These are phyloP conservation scores for Neoboletus brunneissimus DNA, from an alignment of 768 basidiomycete genomes.

Conservation along the genomic window DNA sequence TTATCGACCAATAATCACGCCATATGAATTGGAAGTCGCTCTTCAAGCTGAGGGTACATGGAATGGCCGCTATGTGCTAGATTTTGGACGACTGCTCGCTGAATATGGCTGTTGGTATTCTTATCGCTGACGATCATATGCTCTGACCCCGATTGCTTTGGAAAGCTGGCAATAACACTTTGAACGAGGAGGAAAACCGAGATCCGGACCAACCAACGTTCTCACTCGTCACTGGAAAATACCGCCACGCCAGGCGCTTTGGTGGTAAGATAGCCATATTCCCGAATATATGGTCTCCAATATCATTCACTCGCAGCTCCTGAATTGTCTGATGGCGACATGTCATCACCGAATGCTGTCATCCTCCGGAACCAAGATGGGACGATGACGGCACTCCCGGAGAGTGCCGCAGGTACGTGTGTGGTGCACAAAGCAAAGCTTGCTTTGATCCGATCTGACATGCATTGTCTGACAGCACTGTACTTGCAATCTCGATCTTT, in stretches of 20 bases:
- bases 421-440: slow-evolving; percentile 18
- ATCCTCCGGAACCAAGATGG: slow-evolving; percentile 63
- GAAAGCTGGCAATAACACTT: slow-evolving; percentile 5
- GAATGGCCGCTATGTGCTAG: slow-evolving; percentile 77
- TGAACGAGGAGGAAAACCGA: slow-evolving; percentile 36
- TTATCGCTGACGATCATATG: neutral
- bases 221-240: slow-evolving; percentile 83
- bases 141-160: neutral
- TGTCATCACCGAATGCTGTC: slow-evolving; percentile 40
- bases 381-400: slow-evolving; percentile 49
- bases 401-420: slow-evolving; percentile 64
- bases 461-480: slow-evolving; percentile 42
- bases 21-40: slow-evolving; percentile 85
- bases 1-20: slow-evolving; percentile 86
- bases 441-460: slow-evolving; percentile 2
- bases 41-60: slow-evolving; percentile 66
- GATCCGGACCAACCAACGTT: slow-evolving; percentile 78
- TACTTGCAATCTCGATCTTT: slow-evolving; percentile 76
- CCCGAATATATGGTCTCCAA: neutral
- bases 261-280: slow-evolving; percentile 33
- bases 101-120: slow-evolving; percentile 26
- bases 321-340: slow-evolving; percentile 16
- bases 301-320: neutral
- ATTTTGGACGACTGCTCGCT: slow-evolving; percentile 62
- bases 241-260: slow-evolving; percentile 73